phyloP scores from a whole-genome alignment of 768 basidiomycete genomes.

The Cystobasidium tubakii region DNA sequence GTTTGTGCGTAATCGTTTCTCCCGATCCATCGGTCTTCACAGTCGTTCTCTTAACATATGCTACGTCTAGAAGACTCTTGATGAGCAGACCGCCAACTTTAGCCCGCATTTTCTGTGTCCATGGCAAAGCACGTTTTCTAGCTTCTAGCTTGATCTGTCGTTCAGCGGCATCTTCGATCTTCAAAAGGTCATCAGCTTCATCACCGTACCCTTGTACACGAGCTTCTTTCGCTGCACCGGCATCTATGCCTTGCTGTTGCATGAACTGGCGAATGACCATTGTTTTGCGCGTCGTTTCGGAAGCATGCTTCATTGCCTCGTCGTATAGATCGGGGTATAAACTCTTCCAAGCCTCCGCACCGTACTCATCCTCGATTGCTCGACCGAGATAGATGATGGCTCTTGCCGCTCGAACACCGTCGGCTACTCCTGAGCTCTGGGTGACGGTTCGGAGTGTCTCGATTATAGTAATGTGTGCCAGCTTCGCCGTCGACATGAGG shows the following conservation, averaged over 20 bases:
- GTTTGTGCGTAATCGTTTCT: slow-evolving; percentile 60
- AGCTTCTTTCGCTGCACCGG: slow-evolving; percentile 25
- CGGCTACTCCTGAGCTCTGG: slow-evolving; percentile 55
- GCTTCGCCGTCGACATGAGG: slow-evolving; percentile 67
- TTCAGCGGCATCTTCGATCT: slow-evolving; percentile 56
- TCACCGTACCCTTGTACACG: slow-evolving; percentile 39
- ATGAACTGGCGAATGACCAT: slow-evolving; percentile 26
- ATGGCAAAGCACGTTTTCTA: slow-evolving; percentile 54
- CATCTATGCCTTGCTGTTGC: slow-evolving; percentile 32
- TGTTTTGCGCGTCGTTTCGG: neutral
- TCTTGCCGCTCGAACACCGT: slow-evolving; percentile 83
- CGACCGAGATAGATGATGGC: slow-evolving; percentile 73
- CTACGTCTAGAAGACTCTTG: slow-evolving; percentile 75
- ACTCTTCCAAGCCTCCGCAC: slow-evolving; percentile 63
- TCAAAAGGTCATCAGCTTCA: slow-evolving; percentile 50
- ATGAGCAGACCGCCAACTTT: slow-evolving; percentile 77
- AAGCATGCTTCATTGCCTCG: slow-evolving; percentile 28
- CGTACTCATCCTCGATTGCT: slow-evolving; percentile 84
- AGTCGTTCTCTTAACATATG: slow-evolving; percentile 57
- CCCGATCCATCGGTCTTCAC: slow-evolving; percentile 57
- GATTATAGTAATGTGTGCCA: slow-evolving; percentile 81
- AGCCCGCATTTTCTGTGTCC: slow-evolving; percentile 72
- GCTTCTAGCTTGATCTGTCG: slow-evolving; percentile 67
- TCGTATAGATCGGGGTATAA: slow-evolving; percentile 29
- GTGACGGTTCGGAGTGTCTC: slow-evolving; percentile 73